Evolutionary conservation across 352 stramenopile species (phyloP).

Genomic region (Phytophthora pistaciae): DNA sequence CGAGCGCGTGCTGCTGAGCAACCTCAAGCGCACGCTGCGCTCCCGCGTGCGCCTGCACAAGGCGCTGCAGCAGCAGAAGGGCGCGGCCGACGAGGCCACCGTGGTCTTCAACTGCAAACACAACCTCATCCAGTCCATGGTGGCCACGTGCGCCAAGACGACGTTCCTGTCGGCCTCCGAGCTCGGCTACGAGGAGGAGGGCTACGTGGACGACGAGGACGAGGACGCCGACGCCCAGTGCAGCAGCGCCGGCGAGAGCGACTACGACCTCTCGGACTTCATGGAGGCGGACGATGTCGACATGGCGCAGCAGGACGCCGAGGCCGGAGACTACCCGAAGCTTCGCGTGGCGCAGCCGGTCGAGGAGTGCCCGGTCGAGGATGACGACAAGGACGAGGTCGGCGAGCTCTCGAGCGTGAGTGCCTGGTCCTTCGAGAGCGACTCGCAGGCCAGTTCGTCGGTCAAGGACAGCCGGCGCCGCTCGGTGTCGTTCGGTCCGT

Average conservation of each 20-base stretch:
- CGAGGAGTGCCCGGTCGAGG: conserved; percentile 1
- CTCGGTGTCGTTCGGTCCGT: conserved; percentile 42
- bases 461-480: conserved; percentile 34
- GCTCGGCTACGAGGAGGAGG: conserved; percentile 37
- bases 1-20: conserved; percentile 53
- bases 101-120: conserved; percentile 62
- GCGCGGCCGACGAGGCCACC: conserved; percentile 51
- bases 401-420: conserved; percentile 30
- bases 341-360: conserved; percentile 21
- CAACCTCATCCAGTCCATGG: conserved; percentile 67
- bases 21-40: conserved; percentile 55
- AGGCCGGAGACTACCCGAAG: conserved; percentile 19
- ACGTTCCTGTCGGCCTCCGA: conserved; percentile 26
- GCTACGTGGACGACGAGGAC: conserved; percentile 37
- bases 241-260: conserved; percentile 51
- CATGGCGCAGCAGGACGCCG: conserved; percentile 5
- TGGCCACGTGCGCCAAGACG: conserved; percentile 55
- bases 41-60: conserved; percentile 46
- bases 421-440: conserved; percentile 39
- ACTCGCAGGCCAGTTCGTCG: conserved; percentile 36
- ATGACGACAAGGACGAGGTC: conserved; percentile 19
- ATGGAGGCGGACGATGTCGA: conserved; percentile 39
- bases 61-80: conserved; percentile 45
- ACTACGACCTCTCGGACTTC: conserved; percentile 47
- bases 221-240: conserved; percentile 30